phyloP scores from a whole-genome alignment of 2,329 filamentous ascomycete genomes.

The Pestalotiopsis sp. region DNA sequence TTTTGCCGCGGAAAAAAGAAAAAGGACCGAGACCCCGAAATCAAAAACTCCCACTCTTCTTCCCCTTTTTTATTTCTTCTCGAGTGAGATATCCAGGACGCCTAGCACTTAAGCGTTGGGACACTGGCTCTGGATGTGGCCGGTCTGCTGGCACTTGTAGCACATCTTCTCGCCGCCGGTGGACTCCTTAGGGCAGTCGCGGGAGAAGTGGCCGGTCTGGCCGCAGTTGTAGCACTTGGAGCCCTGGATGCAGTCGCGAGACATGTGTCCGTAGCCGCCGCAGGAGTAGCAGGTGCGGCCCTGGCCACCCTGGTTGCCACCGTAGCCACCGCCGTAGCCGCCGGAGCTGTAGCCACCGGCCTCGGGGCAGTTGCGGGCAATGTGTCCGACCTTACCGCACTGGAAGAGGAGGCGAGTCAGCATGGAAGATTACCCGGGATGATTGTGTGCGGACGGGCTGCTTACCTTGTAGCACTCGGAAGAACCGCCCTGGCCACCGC shows the following conservation, averaged over 20 bases:
- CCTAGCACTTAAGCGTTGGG: slow-evolving; percentile 56
- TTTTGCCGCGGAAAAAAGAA: background rate
- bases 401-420: slow-evolving; percentile 31
- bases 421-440: slow-evolving; percentile 10
- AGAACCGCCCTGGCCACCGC: slow-evolving; percentile 45
- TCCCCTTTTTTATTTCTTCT: background rate
- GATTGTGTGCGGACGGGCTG: background rate
- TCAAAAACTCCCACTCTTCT: too few relatives aligned
- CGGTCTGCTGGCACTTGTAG: slow-evolving; percentile 88
- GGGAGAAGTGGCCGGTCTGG: slow-evolving; percentile 91
- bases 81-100: background rate
- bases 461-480: slow-evolving; percentile 88
- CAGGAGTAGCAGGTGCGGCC: slow-evolving; percentile 97
- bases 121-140: slow-evolving; percentile 94
- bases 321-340: slow-evolving; percentile 43
- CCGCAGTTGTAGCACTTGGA: slow-evolving; percentile 99
- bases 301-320: slow-evolving; percentile 48
- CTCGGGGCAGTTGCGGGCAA: slow-evolving; percentile 87
- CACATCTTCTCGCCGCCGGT: slow-evolving; percentile 89
- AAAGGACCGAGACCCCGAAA: background rate
- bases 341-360: slow-evolving; percentile 51
- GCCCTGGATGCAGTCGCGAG: slow-evolving; percentile 95
- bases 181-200: slow-evolving; percentile 94
- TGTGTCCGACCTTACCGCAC: slow-evolving; percentile 96
- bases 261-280: slow-evolving; percentile 96